Percentiles rank a stretch among this genome's conserved stretches.
Evolutionary conservation across 352 stramenopile species (phyloP).

Genomic region (Phytophthora crassamura): DNA sequence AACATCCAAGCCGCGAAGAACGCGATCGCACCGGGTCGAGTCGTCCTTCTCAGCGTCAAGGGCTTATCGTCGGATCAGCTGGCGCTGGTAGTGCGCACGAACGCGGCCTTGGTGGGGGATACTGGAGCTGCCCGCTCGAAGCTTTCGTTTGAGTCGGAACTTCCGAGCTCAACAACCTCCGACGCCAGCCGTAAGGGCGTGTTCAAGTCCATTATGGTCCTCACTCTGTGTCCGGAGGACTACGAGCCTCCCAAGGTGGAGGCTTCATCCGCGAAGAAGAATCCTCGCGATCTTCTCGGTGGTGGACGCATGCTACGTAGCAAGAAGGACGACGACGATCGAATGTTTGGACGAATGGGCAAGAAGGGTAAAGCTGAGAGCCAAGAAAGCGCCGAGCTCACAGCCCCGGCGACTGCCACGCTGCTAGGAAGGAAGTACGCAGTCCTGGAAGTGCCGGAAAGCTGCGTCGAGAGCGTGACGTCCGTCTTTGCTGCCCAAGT

Average conservation of each 20-base stretch:
- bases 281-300: slow-evolving; percentile 21
- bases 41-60: slow-evolving; percentile 74
- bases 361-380: slow-evolving; percentile 42
- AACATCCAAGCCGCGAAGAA: slow-evolving; percentile 65
- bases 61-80: slow-evolving; percentile 64
- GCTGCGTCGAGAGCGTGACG: slow-evolving; percentile 77
- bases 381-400: slow-evolving; percentile 53
- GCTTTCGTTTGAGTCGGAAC: slow-evolving; percentile 50
- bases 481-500: slow-evolving; percentile 45
- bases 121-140: slow-evolving; percentile 44
- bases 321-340: slow-evolving; percentile 60
- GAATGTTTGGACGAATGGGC: slow-evolving; percentile 46
- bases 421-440: slow-evolving; percentile 74
- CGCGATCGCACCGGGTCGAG: slow-evolving; percentile 65
- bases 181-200: slow-evolving; percentile 39
- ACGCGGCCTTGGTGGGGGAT: slow-evolving; percentile 28
- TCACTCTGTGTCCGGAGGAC: slow-evolving; percentile 71
- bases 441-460: slow-evolving; percentile 80
- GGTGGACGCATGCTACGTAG: slow-evolving; percentile 54
- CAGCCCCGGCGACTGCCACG: slow-evolving; percentile 57
- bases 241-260: slow-evolving; percentile 61
- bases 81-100: slow-evolving; percentile 71
- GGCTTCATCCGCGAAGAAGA: slow-evolving; percentile 26
- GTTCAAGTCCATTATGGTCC: slow-evolving; percentile 81
- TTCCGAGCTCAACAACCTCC: slow-evolving; percentile 21